phyloP scores from a whole-genome alignment of 1,284 basidiomycete genomes.

The Hemileia vastatrix region DNA sequence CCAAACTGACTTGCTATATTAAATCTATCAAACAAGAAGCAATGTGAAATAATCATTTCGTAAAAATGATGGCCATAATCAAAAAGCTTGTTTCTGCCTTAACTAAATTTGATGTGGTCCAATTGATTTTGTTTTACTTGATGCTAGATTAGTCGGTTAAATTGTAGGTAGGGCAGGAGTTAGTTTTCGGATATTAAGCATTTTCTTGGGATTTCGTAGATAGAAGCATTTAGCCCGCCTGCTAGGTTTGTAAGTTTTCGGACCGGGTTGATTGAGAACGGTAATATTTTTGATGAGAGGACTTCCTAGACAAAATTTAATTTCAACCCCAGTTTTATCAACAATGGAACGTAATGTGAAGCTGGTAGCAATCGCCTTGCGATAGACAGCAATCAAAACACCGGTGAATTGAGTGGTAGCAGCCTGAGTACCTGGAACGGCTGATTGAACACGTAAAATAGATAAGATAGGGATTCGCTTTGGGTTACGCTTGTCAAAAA shows the following conservation, averaged over 20 bases:
- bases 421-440: neutral
- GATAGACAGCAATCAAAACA: constrained; percentile 5
- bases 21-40: no score
- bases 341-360: constrained; percentile 8
- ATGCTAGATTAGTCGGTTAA: no score
- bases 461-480: constrained; percentile 9
- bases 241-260: constrained; percentile 5
- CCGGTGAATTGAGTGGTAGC: constrained; percentile 13
- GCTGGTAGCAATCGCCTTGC: constrained; percentile 6
- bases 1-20: no score
- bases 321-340: constrained; percentile 10
- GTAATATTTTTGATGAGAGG: constrained; percentile 18
- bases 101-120: no score
- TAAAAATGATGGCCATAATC: no score
- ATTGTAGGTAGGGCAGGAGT: no score
- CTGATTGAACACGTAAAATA: constrained; percentile 10
- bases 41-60: no score
- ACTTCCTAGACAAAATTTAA: constrained; percentile 15
- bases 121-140: no score
- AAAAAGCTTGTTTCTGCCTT: no score
- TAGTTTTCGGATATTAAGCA: constrained; percentile 17
- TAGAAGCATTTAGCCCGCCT: constrained; percentile 19
- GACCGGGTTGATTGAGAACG: constrained; percentile 10
- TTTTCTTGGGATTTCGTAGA: constrained; percentile 13
- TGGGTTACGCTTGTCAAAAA: constrained; percentile 16